Percentiles rank a stretch among this genome's conserved stretches.
Evolutionary conservation across 1,284 basidiomycete genomes (phyloP).

Genomic region (Cutaneotrichosporon dermatis): DNA sequence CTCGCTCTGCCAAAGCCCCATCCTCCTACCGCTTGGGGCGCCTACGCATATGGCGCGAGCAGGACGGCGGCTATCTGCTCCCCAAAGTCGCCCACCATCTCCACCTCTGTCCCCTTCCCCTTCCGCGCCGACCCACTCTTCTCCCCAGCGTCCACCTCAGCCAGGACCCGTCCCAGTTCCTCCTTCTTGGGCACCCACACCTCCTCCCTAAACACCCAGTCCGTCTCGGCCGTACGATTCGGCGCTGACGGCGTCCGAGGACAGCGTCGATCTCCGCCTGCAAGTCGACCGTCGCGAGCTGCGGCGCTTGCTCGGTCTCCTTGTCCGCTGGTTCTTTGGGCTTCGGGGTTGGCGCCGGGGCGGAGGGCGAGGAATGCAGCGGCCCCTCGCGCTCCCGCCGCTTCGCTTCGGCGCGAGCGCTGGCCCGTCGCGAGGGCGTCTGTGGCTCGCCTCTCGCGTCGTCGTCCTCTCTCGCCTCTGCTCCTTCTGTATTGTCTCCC

Average conservation of each 20-base stretch:
- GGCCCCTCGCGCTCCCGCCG: slow-evolving; percentile 17
- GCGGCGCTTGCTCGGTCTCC: background rate
- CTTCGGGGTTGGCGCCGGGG: slow-evolving; percentile 17
- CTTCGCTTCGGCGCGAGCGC: background rate
- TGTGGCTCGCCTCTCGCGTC: background rate
- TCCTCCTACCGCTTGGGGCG: too few relatives aligned
- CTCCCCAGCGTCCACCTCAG: background rate
- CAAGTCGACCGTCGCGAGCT: background rate
- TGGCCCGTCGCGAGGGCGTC: background rate
- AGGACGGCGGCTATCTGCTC: background rate
- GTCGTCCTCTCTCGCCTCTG: background rate
- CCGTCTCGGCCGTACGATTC: background rate
- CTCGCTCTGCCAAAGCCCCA: too few relatives aligned
- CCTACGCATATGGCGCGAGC: background rate
- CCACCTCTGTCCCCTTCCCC: background rate
- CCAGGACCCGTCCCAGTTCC: background rate
- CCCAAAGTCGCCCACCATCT: background rate
- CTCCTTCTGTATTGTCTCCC: background rate
- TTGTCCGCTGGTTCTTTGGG: slow-evolving; percentile 8
- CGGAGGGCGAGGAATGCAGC: slow-evolving; percentile 40
- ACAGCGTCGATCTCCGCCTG: slow-evolving; percentile 1
- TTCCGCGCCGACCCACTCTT: background rate
- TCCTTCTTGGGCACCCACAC: slow-evolving; percentile 5
- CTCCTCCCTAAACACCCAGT: slow-evolving; percentile 14
- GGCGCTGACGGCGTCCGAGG: background rate